Conservation (phyloP, 2,329 filamentous ascomycete species). For the Diaporthe longicolla region DNA sequence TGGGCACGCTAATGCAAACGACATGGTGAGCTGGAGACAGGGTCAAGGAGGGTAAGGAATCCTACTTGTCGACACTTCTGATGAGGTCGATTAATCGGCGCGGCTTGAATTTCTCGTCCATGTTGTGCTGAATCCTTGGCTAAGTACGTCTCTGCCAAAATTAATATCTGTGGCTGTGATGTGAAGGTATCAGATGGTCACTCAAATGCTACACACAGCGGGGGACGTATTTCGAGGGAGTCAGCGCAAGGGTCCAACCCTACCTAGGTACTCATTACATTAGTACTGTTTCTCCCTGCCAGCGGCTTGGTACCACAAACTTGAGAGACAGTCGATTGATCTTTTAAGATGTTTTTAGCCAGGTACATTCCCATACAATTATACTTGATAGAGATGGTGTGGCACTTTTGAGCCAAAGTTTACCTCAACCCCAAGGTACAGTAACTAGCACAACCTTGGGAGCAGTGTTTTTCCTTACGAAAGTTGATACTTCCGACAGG, state of each 20-base stretch:
- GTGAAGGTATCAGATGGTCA: not conserved
- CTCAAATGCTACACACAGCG: too few species aligned
- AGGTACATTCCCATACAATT: too few species aligned
- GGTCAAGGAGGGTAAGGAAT: not conserved
- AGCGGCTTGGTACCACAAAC: too few species aligned
- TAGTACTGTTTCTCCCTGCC: too few species aligned
- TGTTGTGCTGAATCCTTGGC: not conserved
- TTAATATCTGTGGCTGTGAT: not conserved
- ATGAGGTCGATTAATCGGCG: conserved; percentile 27
- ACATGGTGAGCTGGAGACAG: not conserved
- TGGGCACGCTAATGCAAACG: conserved; percentile 48
- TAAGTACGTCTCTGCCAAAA: not conserved
- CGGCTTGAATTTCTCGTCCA: not conserved
- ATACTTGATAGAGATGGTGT: too few species aligned
- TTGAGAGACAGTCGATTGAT: too few species aligned
- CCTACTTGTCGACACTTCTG: conserved; percentile 35
- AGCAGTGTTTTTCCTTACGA: too few species aligned
- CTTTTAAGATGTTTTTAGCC: too few species aligned
- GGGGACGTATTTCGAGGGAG: not conserved
- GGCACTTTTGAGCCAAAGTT: too few species aligned
- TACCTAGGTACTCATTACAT: not conserved
- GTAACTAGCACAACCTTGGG: too few species aligned
- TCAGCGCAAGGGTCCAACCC: conserved; percentile 16
- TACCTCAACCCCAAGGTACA: too few species aligned
- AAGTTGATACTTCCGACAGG: not conserved